These are phyloP conservation scores for Straminergon stramineum DNA, from an alignment of 225 moss, liverwort and hornwort species.

Conservation along the genomic window DNA sequence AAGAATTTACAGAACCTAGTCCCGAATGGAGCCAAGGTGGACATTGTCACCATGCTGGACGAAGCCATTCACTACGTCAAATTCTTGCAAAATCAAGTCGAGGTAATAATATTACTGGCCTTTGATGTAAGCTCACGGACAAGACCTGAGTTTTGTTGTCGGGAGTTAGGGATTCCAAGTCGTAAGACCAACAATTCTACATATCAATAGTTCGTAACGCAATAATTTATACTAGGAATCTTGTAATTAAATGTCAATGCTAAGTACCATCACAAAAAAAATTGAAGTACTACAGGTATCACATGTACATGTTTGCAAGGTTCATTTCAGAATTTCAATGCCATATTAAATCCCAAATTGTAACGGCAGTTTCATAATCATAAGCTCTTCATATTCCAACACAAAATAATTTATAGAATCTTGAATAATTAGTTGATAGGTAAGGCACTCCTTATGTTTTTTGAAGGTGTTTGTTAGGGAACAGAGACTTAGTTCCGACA, in stretches of 20 bases:
- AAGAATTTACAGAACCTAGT: constrained; percentile 71
- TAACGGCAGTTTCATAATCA: neutral
- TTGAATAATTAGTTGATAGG: neutral
- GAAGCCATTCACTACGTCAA: constrained; percentile 83
- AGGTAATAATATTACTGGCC: neutral
- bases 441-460: neutral
- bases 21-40: constrained; percentile 35
- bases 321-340: neutral
- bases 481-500: neutral
- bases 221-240: neutral
- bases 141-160: neutral
- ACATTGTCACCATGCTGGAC: constrained; percentile 35
- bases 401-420: neutral
- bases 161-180: neutral
- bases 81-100: constrained; percentile 73
- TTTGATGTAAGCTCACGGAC: neutral
- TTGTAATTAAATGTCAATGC: neutral
- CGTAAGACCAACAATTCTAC: neutral
- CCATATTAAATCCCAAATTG: neutral
- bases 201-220: neutral
- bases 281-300: neutral
- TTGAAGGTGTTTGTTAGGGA: neutral
- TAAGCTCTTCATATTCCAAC: neutral
- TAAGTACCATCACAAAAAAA: neutral
- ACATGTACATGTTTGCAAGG: too few relatives aligned